A percentile compares a stretch with the other conserved stretches of the same genome.
Evolutionary conservation across 2,329 filamentous ascomycete species (phyloP).

Genomic region (Berkeleyomyces basicola): DNA sequence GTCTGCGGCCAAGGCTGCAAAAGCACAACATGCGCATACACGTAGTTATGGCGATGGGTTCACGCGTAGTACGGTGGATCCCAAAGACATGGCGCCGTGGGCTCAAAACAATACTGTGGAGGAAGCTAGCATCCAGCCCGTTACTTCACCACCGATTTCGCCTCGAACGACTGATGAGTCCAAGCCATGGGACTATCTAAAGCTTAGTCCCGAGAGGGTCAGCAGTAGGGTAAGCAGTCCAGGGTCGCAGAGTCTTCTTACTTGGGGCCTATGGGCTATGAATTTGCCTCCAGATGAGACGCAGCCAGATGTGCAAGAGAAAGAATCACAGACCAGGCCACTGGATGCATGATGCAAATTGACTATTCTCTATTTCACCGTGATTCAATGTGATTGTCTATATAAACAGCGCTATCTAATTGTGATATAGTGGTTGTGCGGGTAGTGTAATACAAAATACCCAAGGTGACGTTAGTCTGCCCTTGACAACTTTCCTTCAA

Average conservation of each 20-base stretch:
- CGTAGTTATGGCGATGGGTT: background rate
- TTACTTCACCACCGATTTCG: background rate
- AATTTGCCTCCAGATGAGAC: background rate
- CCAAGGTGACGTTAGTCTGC: background rate
- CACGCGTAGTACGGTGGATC: background rate
- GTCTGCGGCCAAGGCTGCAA: background rate
- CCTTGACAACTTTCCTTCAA: background rate
- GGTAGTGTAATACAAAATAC: background rate
- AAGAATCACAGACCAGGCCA: background rate
- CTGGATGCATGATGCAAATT: background rate
- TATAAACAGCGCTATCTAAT: background rate
- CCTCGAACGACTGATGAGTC: constrained; percentile 21
- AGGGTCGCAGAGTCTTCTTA: background rate
- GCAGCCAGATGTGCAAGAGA: background rate
- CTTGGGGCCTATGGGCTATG: background rate
- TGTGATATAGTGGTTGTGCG: background rate
- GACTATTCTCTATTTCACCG: background rate
- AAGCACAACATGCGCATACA: background rate
- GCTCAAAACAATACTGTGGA: no score
- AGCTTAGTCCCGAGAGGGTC: constrained; percentile 1
- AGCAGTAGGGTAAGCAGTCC: background rate
- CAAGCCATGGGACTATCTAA: background rate
- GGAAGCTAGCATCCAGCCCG: background rate
- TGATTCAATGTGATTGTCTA: background rate
- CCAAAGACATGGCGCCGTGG: no score